Evolutionary conservation across 495 filamentous ascomycete species (phyloP).

Genomic region (Aspergillus diversus): DNA sequence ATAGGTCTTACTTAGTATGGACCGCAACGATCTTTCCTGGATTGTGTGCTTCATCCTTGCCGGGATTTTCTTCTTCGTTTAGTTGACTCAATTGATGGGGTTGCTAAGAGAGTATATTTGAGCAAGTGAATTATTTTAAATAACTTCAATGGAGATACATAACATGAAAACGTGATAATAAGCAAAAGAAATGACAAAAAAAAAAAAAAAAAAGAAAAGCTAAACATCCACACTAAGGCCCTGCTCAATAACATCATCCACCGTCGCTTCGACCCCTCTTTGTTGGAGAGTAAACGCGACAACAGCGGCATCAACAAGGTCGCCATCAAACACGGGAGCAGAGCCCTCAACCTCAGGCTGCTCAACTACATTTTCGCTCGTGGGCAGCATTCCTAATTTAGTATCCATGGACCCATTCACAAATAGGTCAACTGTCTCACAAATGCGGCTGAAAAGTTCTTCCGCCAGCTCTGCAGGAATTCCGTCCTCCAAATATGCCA

Average conservation of each 20-base stretch:
- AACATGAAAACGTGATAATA: not conserved
- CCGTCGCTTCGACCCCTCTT: slow-evolving; percentile 42
- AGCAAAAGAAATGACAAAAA: not conserved
- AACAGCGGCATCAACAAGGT: slow-evolving; percentile 33
- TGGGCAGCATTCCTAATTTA: not conserved
- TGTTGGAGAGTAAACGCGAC: slow-evolving; percentile 25
- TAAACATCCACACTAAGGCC: not conserved
- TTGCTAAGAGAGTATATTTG: not conserved
- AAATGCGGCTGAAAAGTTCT: not conserved
- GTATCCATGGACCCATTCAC: slow-evolving; percentile 8
- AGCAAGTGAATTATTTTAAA: not conserved
- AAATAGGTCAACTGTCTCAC: slow-evolving; percentile 7
- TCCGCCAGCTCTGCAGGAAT: slow-evolving; percentile 7
- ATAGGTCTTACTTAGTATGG: too few relatives aligned
- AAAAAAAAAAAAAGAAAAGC: not conserved
- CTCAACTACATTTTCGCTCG: not conserved
- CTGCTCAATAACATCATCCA: slow-evolving; percentile 34
- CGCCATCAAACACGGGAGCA: slow-evolving; percentile 25
- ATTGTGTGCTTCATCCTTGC: too few relatives aligned
- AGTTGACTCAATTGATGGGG: too few relatives aligned
- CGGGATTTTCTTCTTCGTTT: too few relatives aligned
- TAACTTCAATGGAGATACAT: not conserved
- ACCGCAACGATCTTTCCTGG: too few relatives aligned
- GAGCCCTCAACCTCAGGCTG: slow-evolving; percentile 31
- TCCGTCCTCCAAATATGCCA: slow-evolving; percentile 17